These are phyloP conservation scores for Acidiella bohemica DNA, from an alignment of 495 filamentous ascomycete genomes.

Conservation along the genomic window DNA sequence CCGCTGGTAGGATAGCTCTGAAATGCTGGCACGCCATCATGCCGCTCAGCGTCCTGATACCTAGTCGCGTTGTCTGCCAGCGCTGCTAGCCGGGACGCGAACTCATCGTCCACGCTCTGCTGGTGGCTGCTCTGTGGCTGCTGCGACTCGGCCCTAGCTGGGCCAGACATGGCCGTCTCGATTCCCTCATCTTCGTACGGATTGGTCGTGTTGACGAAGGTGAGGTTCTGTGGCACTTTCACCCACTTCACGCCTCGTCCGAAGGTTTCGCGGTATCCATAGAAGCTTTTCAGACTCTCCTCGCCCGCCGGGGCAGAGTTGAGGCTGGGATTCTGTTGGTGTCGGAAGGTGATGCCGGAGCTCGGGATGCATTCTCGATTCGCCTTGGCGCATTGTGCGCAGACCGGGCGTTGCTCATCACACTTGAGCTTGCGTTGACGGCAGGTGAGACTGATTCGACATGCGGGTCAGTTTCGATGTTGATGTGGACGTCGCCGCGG, in stretches of 20 bases:
- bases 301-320: conserved; percentile 36
- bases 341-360: conserved; percentile 52
- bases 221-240: conserved; percentile 47
- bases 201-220: conserved; percentile 51
- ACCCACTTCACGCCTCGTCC: conserved; percentile 48
- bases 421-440: conserved; percentile 52
- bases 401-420: conserved; percentile 45
- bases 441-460: conserved; percentile 40
- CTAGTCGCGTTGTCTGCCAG: neutral
- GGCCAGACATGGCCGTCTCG: neutral
- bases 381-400: conserved; percentile 47
- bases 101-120: conserved; percentile 3
- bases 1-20: conserved; percentile 34
- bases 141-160: neutral
- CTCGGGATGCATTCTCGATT: conserved; percentile 47
- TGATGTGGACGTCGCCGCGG: no score
- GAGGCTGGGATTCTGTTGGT: conserved; percentile 64
- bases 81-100: neutral
- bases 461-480: conserved; percentile 1
- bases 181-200: conserved; percentile 39
- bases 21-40: conserved; percentile 1
- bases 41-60: neutral
- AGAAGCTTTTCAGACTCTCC: conserved; percentile 47
- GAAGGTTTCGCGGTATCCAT: conserved; percentile 57
- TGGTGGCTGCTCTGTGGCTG: neutral